Percentiles rank a stretch among this genome's conserved stretches.
Evolutionary conservation across 2,329 filamentous ascomycete species (phyloP).

Genomic region (Fusarium sp.): DNA sequence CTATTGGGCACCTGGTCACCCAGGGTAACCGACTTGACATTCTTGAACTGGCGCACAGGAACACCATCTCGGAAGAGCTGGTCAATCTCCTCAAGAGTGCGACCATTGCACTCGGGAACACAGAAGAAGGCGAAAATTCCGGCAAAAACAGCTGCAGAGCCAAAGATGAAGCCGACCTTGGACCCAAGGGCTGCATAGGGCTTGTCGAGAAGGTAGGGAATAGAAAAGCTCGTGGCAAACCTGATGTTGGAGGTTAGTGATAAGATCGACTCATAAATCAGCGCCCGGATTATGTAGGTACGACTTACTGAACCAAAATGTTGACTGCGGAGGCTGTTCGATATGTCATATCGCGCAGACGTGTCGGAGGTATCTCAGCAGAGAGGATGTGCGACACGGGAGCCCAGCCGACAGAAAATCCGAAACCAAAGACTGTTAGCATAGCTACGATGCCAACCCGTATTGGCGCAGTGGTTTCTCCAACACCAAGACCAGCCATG

Average conservation of each 20-base stretch:
- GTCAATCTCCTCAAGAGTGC: slow-evolving; percentile 24
- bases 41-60: neutral
- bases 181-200: slow-evolving; percentile 53
- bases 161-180: slow-evolving; percentile 57
- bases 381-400: slow-evolving; percentile 54
- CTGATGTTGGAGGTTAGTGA: slow-evolving; percentile 41
- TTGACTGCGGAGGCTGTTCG: slow-evolving; percentile 49
- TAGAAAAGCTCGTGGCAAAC: slow-evolving; percentile 53
- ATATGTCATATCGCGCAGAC: slow-evolving; percentile 51
- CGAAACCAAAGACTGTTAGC: slow-evolving; percentile 48
- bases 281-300: neutral
- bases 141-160: slow-evolving; percentile 9
- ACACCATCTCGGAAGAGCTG: slow-evolving; percentile 5
- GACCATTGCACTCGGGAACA: slow-evolving; percentile 23
- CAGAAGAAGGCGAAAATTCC: slow-evolving; percentile 23
- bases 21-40: neutral
- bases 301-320: slow-evolving; percentile 7
- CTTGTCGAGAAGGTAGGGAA: slow-evolving; percentile 56
- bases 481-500: slow-evolving; percentile 1
- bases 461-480: neutral
- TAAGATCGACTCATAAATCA: too few species aligned
- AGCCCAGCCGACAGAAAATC: slow-evolving; percentile 52
- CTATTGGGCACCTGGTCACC: neutral
- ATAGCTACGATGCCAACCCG: slow-evolving; percentile 48
- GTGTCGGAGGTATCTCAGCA: slow-evolving; percentile 51